Conservation (phyloP, 306 rosid species). For the Mucuna pruriens region DNA sequence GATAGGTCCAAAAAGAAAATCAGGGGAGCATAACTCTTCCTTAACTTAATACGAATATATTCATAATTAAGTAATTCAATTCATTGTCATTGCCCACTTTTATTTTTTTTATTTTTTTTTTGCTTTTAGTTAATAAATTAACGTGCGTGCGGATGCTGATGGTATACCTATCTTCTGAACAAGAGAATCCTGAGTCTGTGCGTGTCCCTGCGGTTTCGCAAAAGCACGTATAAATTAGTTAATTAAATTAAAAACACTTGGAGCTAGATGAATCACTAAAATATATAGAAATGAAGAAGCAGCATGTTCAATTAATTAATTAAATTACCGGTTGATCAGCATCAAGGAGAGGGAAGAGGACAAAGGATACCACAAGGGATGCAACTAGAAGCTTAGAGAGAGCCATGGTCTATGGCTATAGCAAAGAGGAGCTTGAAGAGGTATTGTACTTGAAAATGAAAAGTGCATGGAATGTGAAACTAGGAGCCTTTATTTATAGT, state of each 20-base stretch:
- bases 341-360: conserved; percentile 40
- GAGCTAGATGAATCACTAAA: neutral
- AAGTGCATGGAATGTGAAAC: conserved; percentile 36
- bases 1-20: too few relatives aligned
- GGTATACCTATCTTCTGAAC: conserved; percentile 41
- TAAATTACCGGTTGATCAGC: conserved; percentile 47
- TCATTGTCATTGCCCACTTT: neutral
- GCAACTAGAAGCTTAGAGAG: conserved; percentile 50
- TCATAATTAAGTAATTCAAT: neutral
- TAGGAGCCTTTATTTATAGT: conserved; percentile 58
- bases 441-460: conserved; percentile 8
- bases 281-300: neutral
- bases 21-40: neutral
- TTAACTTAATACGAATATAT: neutral
- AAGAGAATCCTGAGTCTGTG: conserved; percentile 33
- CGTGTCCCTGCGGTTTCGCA: conserved; percentile 21
- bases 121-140: neutral
- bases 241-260: neutral
- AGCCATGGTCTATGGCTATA: conserved; percentile 44
- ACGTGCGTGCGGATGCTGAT: neutral
- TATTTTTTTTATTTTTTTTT: neutral
- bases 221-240: conserved; percentile 5
- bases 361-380: conserved; percentile 54
- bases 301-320: neutral
- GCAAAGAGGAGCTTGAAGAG: neutral